Base-by-base conservation (phyloP, 768 basidiomycete species). In the Tylopilus felleus region DNA sequence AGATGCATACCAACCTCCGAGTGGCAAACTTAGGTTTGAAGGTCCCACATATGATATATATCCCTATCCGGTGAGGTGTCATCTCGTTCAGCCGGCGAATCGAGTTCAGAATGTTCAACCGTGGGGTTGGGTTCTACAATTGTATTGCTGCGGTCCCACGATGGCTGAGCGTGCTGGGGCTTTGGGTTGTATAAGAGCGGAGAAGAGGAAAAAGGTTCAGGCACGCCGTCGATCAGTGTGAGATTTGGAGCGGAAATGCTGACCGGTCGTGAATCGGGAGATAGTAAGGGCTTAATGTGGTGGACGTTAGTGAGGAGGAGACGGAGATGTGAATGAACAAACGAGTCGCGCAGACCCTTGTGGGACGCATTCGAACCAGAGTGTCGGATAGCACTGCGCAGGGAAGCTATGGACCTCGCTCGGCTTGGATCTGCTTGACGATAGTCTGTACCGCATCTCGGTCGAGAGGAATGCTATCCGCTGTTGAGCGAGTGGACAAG, bases 11-110 rank as follows among this genome's bases (percentile, higher is more conserved):
- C 52, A 49, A 47, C 22, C 8, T 51, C 23, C 19, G 44, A 13
- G 40, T 21, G 36, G 50, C 12, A 65, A 51, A 40, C 49, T 56
- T 54, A 47, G 40, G 51, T 51, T 56, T 29, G 46, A 60, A 46
- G 52, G 43, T 40, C 23, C 17, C 36, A 45, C 45, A 40, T 42
- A 33, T 33, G 33, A 16, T 33, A 14, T 9, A 29, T 29, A 12
- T 8, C 29, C 29, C 29, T 29, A 29, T 9, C 29, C 29, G 29
- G 29, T 29, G 29, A 29, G 29, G 29, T 29, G 8, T 12, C 10
- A 29, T 29, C 29, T 29, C 29, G 10, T 29, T 29, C 29, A 12
- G 8, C 29, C 29, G 29, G 29, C 29, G 29, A 29, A 13, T 45
- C 36, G 38, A 52, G 50, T 35, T 33, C 36, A 4, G n/a, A n/a